These are phyloP conservation scores for Crithidia expoeki DNA, from an alignment of 208 protist species.

Conservation along the genomic window DNA sequence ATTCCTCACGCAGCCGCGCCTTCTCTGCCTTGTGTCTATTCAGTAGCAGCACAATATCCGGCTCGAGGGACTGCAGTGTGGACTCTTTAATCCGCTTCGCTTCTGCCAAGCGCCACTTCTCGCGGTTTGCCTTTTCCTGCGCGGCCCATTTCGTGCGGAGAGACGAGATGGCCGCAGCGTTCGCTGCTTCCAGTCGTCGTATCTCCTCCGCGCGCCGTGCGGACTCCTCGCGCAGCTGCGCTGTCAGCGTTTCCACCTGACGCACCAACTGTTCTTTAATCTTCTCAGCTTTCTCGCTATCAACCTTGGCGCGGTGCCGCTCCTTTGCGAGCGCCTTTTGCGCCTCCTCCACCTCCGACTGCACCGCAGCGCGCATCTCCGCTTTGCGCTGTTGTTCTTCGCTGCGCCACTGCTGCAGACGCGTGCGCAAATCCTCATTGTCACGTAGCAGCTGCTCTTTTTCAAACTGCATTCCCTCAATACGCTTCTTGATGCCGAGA, in stretches of 20 bases:
- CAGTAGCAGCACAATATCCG: constrained; percentile 92
- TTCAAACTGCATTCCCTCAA: constrained; percentile 74
- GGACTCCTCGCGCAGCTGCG: constrained; percentile 57
- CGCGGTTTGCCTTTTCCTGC: constrained; percentile 79
- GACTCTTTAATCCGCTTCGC: constrained; percentile 91
- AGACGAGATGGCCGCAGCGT: constrained; percentile 63
- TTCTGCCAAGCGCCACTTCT: constrained; percentile 87
- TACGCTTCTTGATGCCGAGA: constrained; percentile 83
- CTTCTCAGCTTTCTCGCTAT: constrained; percentile 43
- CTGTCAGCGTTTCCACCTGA: constrained; percentile 63
- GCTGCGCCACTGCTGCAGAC: constrained; percentile 43
- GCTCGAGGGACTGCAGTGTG: constrained; percentile 90
- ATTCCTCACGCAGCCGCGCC: constrained; percentile 86
- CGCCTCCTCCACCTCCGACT: constrained; percentile 54
- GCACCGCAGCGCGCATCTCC: constrained; percentile 41
- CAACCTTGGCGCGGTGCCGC: constrained; percentile 37
- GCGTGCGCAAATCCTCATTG: constrained; percentile 64
- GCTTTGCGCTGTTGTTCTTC: constrained; percentile 43
- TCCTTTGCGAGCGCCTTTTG: constrained; percentile 35
- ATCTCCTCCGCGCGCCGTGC: constrained; percentile 54
- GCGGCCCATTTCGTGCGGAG: constrained; percentile 74
- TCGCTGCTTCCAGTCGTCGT: constrained; percentile 61
- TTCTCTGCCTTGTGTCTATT: constrained; percentile 93
- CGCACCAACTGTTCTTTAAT: constrained; percentile 58
- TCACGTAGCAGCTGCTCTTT: constrained; percentile 75